Evolutionary conservation across 352 stramenopile genomes (phyloP), one percentile per base, ranked within the genome.

Genomic region (Plasmopara halstedii): DNA sequence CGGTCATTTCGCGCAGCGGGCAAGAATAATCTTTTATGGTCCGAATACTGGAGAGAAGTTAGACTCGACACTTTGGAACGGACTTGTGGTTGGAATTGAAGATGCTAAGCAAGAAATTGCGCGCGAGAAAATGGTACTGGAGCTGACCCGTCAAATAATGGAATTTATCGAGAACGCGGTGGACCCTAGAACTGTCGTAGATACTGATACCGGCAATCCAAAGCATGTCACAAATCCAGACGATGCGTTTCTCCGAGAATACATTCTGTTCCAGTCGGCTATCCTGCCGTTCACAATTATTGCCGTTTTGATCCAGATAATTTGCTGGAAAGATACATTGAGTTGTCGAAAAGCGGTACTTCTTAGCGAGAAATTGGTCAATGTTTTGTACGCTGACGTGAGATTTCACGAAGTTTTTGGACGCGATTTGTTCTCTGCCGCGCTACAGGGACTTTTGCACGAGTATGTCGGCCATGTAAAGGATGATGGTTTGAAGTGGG

Each of bases 401-500:
- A 58, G 64, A 33, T 81, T 70, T 38, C 48, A 82, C 26, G 25
- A 35, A 1, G 50, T 84, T 15, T 50, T 90, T 4, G 78, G 75
- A 0, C 64, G 65, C 5, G 75, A 86, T 13, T 36, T 90, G 14
- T 90, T 90, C 41, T 62, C 69, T 1, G 71, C 72, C 14, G 64
- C 67, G 14, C 51, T 90, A 6, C 57, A 78, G 20, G 62, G 66
- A 19, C 53, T 90, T 25, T 21, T 90, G 17, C 56, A 66, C 15
- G 73, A 90, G 32, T 58, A 78, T 40, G 53, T 64, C 4, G 75
- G 73, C 19, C 67, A 83, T 42, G 75, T 84, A 26, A 86, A 88
- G 54, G 78, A 90, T 56, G 78, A 90, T 41, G 69, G 69, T 8
- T 62, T 90, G 11, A 90, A 87, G 42, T 90, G 78, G 78, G 78